phyloP scores from a whole-genome alignment of 192 early-diverging fungal genomes.

The Rhizophagus clarus region DNA sequence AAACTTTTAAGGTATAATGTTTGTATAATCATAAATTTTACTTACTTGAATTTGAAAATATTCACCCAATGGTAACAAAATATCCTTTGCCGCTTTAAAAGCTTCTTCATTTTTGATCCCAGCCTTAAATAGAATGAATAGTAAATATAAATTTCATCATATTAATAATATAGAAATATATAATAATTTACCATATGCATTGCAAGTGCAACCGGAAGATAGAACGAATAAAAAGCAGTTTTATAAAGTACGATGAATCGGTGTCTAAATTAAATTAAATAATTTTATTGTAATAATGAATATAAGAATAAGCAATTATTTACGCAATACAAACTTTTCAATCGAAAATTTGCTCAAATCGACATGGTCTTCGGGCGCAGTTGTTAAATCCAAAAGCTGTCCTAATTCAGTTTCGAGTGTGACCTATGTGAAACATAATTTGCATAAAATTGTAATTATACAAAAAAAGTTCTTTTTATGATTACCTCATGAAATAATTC shows the following conservation, averaged over 20 bases:
- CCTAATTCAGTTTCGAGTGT: constrained; percentile 98
- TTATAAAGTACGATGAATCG: constrained; percentile 97
- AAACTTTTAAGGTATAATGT: background rate
- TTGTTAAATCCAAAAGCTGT: constrained; percentile 96
- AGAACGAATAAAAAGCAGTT: constrained; percentile 99
- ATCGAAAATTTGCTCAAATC: constrained; percentile 91
- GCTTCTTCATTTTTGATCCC: constrained; percentile 78
- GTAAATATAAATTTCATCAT: too few relatives aligned
- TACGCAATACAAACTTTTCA: constrained; percentile 66
- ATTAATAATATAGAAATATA: background rate
- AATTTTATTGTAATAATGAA: background rate
- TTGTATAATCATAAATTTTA: background rate
- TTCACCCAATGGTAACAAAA: constrained; percentile 93
- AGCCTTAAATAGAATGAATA: constrained; percentile 43
- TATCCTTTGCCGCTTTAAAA: constrained; percentile 79
- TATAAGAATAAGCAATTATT: background rate
- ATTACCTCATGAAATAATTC: constrained; percentile 90
- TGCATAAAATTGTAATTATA: constrained; percentile 7
- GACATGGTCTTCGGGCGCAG: constrained; percentile 95
- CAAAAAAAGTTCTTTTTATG: background rate
- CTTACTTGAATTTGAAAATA: constrained; percentile 95
- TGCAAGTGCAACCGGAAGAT: constrained; percentile 94
- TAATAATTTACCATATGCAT: constrained; percentile 72
- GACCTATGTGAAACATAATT: constrained; percentile 40
- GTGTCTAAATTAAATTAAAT: constrained; percentile 49